phyloP scores from a whole-genome alignment of 441 rosid genomes.

The Euphorbia schlechtendalii region DNA sequence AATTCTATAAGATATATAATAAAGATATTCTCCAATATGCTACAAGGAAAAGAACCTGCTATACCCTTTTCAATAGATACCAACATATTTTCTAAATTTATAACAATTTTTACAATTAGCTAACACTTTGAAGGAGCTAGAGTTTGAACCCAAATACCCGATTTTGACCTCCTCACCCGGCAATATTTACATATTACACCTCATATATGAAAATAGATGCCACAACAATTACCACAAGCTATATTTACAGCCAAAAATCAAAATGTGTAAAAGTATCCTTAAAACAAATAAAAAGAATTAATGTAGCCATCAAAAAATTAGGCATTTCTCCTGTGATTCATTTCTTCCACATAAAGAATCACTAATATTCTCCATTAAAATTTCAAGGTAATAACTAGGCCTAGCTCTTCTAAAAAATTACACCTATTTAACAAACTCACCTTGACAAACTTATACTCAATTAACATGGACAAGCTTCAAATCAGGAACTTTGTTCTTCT shows the following conservation, averaged over 20 bases:
- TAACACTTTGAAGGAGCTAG: no score
- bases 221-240: not conserved
- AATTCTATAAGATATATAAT: no score
- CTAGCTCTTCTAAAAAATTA: not conserved
- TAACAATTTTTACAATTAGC: no score
- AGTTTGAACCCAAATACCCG: no score
- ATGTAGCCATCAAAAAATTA: slow-evolving; percentile 1
- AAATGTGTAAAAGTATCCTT: not conserved
- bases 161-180: no score
- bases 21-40: not conserved
- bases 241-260: not conserved
- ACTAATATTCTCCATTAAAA: slow-evolving; percentile 1
- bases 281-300: not conserved
- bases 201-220: not conserved
- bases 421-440: slow-evolving; percentile 2
- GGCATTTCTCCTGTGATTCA: slow-evolving; percentile 1
- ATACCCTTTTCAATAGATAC: not conserved
- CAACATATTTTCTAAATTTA: no score
- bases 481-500: slow-evolving; percentile 20
- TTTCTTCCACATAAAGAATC: slow-evolving; percentile 3
- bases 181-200: not conserved
- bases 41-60: not conserved
- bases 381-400: not conserved
- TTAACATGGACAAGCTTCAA: slow-evolving; percentile 24
- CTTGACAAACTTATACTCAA: not conserved